Base-by-base conservation (phyloP, 1,139 yeast genomes). In the Meyerozyma smithsonii region DNA sequence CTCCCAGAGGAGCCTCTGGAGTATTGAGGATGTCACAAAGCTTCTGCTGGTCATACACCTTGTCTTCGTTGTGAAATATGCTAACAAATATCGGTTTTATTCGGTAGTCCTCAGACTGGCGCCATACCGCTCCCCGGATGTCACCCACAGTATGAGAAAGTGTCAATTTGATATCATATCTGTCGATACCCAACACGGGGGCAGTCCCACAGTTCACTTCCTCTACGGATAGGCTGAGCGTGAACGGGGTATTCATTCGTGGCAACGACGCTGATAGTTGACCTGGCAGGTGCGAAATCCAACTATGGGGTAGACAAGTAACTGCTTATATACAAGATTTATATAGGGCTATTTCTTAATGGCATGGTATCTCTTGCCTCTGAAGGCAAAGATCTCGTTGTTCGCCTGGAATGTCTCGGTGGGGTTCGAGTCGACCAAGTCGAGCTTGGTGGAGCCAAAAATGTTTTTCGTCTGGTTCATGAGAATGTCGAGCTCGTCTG, bases 321-420 rank as follows among this genome's bases (percentile, higher is more conserved):
- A 23, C 25, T 26, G 30, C 30, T 18, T 50, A 50, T 54, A 32
- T 50, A 48, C 54, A 54, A 42, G 46, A 35, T 19, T n/a, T 23
- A 18, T 10, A 16, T 30, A 30, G 15, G 21, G 21, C 44, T 52
- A 66, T 40, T 55, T 59, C 44, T 57, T 60, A 50, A 85, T 75
- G 33, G 96, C 95, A 58, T 88, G 96, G 66, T 92, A 92, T 61
- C 97, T 79, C 75, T 92, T 92, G 51, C 98, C 98, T 67, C 98
- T 81, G 61, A 90, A 78, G 18, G 92, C 97, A 60, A 87, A 89
- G 40, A 92, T 66, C 58, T 81, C 81, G 69, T 86, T 89, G 67
- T 92, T 92, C 58, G 88, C 85, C 66, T 86, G 95, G 69, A 85
- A 90, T 8, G 87, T 86, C 59, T 90, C 97, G 18, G 90, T 89